phyloP scores from a whole-genome alignment of 1,139 yeast species.

The Suhomyces bribrorum region DNA sequence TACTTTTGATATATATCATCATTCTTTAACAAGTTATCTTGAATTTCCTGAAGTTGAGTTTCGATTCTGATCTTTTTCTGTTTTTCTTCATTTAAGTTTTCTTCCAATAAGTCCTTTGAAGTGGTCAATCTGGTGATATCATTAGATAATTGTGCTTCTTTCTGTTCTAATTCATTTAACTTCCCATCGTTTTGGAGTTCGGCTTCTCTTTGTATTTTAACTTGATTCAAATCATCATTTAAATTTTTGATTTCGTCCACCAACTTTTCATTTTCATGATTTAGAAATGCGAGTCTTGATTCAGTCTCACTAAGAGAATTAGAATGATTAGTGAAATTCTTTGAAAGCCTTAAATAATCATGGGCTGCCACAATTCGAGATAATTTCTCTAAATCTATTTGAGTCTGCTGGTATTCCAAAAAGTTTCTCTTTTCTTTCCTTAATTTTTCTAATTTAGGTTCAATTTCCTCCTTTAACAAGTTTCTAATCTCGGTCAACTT shows the following conservation, averaged over 20 bases:
- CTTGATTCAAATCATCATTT: slow-evolving; percentile 59
- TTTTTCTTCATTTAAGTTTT: slow-evolving; percentile 55
- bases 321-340: slow-evolving; percentile 43
- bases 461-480: slow-evolving; percentile 81
- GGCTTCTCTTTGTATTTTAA: slow-evolving; percentile 55
- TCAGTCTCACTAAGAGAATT: slow-evolving; percentile 40
- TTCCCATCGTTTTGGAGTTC: slow-evolving; percentile 66
- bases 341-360: slow-evolving; percentile 56
- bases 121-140: slow-evolving; percentile 70
- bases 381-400: slow-evolving; percentile 75
- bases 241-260: slow-evolving; percentile 59
- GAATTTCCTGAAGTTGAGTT: slow-evolving; percentile 20
- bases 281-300: slow-evolving; percentile 35
- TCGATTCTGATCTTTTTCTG: slow-evolving; percentile 18
- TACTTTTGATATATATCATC: slow-evolving; percentile 27
- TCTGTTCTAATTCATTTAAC: slow-evolving; percentile 59
- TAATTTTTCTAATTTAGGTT: slow-evolving; percentile 83
- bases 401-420: slow-evolving; percentile 83
- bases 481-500: slow-evolving; percentile 77
- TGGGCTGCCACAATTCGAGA: slow-evolving; percentile 77
- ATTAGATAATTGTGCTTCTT: slow-evolving; percentile 61
- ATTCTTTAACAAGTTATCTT: slow-evolving; percentile 29
- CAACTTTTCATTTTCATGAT: slow-evolving; percentile 44
- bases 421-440: slow-evolving; percentile 80
- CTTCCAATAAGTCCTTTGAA: slow-evolving; percentile 55